A percentile compares a stretch with the other conserved stretches of the same genome.
phyloP scores from a whole-genome alignment of 106 monocot genomes.

The Dioscorea alata region DNA sequence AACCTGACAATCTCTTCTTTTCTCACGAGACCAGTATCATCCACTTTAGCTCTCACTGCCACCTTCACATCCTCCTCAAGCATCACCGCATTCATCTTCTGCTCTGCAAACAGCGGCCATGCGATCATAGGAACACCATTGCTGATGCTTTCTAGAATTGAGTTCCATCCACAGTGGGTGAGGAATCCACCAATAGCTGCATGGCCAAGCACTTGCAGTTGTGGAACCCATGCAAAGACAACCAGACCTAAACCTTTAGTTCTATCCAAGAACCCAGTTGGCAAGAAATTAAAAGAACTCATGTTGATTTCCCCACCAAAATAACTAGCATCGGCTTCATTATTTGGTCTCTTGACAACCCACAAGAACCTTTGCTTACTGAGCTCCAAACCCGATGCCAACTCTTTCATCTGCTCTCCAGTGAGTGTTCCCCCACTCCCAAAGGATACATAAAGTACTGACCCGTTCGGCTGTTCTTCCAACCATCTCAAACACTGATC shows the following conservation, averaged over 20 bases:
- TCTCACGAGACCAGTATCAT: background rate
- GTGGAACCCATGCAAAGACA: slow-evolving; percentile 28
- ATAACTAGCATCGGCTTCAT: background rate
- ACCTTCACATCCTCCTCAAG: slow-evolving; percentile 1
- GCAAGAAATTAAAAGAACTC: background rate
- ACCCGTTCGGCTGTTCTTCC: background rate
- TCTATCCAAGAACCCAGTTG: background rate
- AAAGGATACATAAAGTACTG: slow-evolving; percentile 1
- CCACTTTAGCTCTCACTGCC: background rate
- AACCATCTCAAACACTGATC: slow-evolving; percentile 3
- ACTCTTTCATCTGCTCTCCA: background rate
- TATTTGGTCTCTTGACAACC: background rate
- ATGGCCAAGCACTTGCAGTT: slow-evolving; percentile 27
- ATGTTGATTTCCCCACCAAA: background rate
- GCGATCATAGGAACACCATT: slow-evolving; percentile 1
- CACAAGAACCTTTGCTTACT: slow-evolving; percentile 2
- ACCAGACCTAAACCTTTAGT: slow-evolving; percentile 1
- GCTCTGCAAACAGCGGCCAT: slow-evolving; percentile 1
- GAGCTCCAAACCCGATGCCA: slow-evolving; percentile 3
- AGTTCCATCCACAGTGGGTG: slow-evolving; percentile 84
- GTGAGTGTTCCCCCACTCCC: background rate
- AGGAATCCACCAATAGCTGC: slow-evolving; percentile 43
- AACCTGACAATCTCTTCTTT: background rate
- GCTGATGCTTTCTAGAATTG: slow-evolving; percentile 37
- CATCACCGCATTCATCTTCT: slow-evolving; percentile 4